A percentile compares a stretch with the other conserved stretches of the same genome.
These are phyloP conservation scores for Sporothrix humicola DNA, from an alignment of 2,329 filamentous ascomycete species.

Conservation along the genomic window DNA sequence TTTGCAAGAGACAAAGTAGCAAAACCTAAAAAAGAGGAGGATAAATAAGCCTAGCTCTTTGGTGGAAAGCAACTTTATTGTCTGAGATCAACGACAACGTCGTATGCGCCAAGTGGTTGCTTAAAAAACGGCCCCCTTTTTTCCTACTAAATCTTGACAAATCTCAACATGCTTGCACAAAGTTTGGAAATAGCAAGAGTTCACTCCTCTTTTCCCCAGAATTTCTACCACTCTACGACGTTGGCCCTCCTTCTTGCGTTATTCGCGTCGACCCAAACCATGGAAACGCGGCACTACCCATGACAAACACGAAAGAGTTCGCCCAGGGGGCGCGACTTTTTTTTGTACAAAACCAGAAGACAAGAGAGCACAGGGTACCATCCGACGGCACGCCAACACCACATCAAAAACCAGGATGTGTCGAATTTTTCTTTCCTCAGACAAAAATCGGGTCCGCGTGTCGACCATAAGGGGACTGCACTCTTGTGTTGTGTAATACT, in stretches of 20 bases:
- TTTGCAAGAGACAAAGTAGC: background rate
- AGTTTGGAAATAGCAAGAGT: background rate
- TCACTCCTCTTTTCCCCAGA: slow-evolving; percentile 21
- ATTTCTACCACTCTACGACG: slow-evolving; percentile 13
- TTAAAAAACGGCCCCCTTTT: slow-evolving; percentile 6
- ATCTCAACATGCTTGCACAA: too few species aligned
- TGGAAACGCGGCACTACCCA: slow-evolving; percentile 19
- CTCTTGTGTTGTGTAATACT: background rate
- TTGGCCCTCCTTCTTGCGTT: slow-evolving; percentile 21
- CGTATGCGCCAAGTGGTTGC: slow-evolving; percentile 4
- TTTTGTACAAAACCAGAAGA: background rate
- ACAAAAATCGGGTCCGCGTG: slow-evolving; percentile 6
- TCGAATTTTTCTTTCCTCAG: slow-evolving; percentile 7
- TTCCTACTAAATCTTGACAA: background rate
- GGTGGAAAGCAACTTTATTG: background rate
- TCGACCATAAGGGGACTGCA: background rate
- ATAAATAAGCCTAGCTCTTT: background rate
- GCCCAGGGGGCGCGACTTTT: background rate
- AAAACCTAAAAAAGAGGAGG: too few species aligned
- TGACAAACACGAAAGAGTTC: slow-evolving; percentile 6
- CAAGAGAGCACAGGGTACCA: background rate
- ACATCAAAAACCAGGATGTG: slow-evolving; percentile 3
- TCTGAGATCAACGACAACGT: background rate
- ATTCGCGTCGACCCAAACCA: slow-evolving; percentile 17
- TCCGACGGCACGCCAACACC: slow-evolving; percentile 15